Evolutionary conservation across 768 basidiomycete genomes (phyloP), one percentile per base, ranked within the genome.

Genomic region (Leccinum sublutescens): DNA sequence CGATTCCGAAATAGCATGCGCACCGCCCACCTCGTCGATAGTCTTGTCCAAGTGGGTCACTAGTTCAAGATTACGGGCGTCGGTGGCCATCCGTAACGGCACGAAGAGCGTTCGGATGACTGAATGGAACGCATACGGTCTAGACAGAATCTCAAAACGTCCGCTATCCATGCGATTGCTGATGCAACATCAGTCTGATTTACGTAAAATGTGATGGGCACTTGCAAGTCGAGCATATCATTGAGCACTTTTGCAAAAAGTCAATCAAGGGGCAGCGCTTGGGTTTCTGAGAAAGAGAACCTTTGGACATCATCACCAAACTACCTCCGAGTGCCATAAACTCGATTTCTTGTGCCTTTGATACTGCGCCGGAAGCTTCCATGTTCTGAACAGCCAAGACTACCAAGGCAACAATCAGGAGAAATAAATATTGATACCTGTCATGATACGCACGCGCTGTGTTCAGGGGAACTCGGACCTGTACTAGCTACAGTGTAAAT

Each of bases 341-440:
- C 77, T 97, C 94, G 57, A 95, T 85, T 61, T 89, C 86, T 67
- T 94, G 88, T 38, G 87, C 84, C 63, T 83, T 85, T 2, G 82
- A 80, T 49, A 96, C 82, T 1, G 83, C 82, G 8, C 88, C 85
- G 1, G 85, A 85, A 1, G 91, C 92, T 61, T 90, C 87, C 82
- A 96, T 87, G 68, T 98, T 96, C 75, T 97, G 95, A 17, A 95
- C 89, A 1, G 95, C 93, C 52, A 96, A 78, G 14, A 95, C 76
- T 78, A 54, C 11, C 54, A 59, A 51, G 33, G 50, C 17, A 33
- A 31, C 38, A 50, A 31, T 56, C 25, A 68, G 60, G 14, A 17
- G 21, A 40, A 8, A 6, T 29, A 34, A 8, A 6, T 29, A 14
- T 9, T n/a, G n/a, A 40, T 43, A 50, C 40, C 14, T 25, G 40